Base-by-base conservation (phyloP, 176 grass and related monocot species). In the Urochloa ruziziensis region DNA sequence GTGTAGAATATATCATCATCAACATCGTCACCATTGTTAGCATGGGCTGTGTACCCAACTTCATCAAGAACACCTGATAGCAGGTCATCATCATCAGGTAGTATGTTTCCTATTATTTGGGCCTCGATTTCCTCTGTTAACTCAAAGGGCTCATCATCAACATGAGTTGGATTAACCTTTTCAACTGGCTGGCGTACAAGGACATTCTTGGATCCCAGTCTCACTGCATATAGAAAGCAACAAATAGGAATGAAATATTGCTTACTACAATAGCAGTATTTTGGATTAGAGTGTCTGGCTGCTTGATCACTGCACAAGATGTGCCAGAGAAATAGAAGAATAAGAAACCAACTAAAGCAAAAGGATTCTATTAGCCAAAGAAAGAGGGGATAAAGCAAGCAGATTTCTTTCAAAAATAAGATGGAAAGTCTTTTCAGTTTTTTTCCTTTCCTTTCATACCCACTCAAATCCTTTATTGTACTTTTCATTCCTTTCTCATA, bases 1-100 rank as follows among this genome's bases (percentile, higher is more conserved):
- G 77, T 84, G 65, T 79, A 94, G 57, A 97, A 97, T 61, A 97
- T 97, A 72, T 97, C 95, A 88, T 97, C 92, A 78, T 97, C 95
- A 30, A 89, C 78, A 76, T 97, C 95, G 48, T 93, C 92, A 29
- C 90, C 74, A 59, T 83, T 90, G 80, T 84, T 91, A 77, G 78
- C 33, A 33, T 73, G 81, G 60, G 44, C 70, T 71, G 86, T 60
- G 67, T 82, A 84, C 53, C 86, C 77, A 81, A 97, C 83, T 71
- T 97, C 91, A 67, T 94, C 88, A 74, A 89, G 77, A 88, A 97
- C 90, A 84, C 84, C 95, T 81, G 90, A 93, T 57, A 97, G 63
- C 40, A 97, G 86, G 25, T 97, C 95, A 53, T 94, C 95, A 17
- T 97, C 95, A 62, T 97, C 88, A 89, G 95, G 95, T 78, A 97